phyloP scores from a whole-genome alignment of 176 grass and related monocot species.

The Ensete glaucum region DNA sequence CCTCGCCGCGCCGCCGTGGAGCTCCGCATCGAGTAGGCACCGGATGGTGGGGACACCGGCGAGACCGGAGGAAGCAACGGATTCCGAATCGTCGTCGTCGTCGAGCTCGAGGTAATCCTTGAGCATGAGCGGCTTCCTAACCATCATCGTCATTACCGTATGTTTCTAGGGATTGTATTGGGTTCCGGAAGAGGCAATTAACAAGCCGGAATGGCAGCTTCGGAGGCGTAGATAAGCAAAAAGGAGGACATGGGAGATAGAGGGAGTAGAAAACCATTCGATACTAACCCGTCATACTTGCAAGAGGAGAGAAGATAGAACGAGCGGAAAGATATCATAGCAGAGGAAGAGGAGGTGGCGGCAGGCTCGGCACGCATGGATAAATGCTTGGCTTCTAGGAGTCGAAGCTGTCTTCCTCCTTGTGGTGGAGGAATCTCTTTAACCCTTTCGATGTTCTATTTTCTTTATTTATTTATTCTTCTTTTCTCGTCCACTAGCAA shows the following conservation, averaged over 20 bases:
- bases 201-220: background rate
- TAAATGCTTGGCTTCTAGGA: background rate
- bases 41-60: slow-evolving; percentile 34
- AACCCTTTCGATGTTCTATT: background rate
- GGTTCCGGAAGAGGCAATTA: background rate
- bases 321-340: too few species aligned
- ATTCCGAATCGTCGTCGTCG: slow-evolving; percentile 31
- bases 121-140: slow-evolving; percentile 55
- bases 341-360: background rate
- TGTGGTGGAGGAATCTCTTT: background rate
- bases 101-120: slow-evolving; percentile 96
- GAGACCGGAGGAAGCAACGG: slow-evolving; percentile 29
- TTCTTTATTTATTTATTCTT: background rate
- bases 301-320: too few species aligned
- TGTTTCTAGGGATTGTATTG: background rate
- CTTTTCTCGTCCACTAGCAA: background rate
- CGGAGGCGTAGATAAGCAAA: background rate
- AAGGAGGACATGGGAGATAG: background rate
- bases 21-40: slow-evolving; percentile 30
- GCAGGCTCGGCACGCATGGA: background rate
- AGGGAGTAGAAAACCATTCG: background rate
- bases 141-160: background rate
- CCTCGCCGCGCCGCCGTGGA: slow-evolving; percentile 17
- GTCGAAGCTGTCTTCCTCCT: background rate
- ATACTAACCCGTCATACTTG: background rate